Evolutionary conservation across 2,329 filamentous ascomycete species (phyloP).

Genomic region (Aspergillus aculeatinus): DNA sequence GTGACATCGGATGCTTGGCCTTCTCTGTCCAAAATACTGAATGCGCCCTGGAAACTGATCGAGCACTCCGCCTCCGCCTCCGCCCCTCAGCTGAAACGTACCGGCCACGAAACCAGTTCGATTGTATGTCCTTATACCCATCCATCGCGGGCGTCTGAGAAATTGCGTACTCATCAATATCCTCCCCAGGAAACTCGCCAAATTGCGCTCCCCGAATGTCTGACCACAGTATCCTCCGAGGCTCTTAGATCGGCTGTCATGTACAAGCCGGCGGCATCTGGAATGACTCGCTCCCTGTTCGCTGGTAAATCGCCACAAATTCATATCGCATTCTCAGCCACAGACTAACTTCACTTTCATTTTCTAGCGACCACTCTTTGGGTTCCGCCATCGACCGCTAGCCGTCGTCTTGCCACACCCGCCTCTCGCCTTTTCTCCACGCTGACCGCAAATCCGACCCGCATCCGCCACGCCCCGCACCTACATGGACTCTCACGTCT

Average conservation of each 20-base stretch:
- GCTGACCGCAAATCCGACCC: constrained; percentile 27
- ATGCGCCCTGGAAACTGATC: constrained; percentile 37
- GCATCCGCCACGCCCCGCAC: constrained; percentile 24
- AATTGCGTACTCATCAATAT: constrained; percentile 2
- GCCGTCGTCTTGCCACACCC: constrained; percentile 16
- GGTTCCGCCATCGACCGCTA: constrained; percentile 20
- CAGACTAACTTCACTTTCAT: neutral
- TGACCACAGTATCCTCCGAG: constrained; percentile 27
- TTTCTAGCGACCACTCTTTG: constrained; percentile 19
- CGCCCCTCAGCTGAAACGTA: constrained; percentile 17
- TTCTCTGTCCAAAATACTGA: constrained; percentile 41
- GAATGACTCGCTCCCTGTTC: constrained; percentile 19
- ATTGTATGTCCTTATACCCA: constrained; percentile 20
- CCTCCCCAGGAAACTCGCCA: constrained; percentile 11
- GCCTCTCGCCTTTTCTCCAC: constrained; percentile 36
- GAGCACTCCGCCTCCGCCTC: constrained; percentile 21
- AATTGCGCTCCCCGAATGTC: constrained; percentile 27
- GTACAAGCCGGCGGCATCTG: constrained; percentile 19
- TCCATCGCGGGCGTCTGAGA: constrained; percentile 1
- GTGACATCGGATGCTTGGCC: constrained; percentile 47
- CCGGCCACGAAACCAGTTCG: constrained; percentile 15
- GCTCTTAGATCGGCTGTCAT: constrained; percentile 24
- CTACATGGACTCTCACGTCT: constrained; percentile 26
- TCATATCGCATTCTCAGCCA: neutral
- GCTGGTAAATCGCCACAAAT: constrained; percentile 18